Percentiles rank a stretch among this genome's conserved stretches.
Evolutionary conservation across 129 eudicot genomes (phyloP).

Genomic region (Apium graveolens): DNA sequence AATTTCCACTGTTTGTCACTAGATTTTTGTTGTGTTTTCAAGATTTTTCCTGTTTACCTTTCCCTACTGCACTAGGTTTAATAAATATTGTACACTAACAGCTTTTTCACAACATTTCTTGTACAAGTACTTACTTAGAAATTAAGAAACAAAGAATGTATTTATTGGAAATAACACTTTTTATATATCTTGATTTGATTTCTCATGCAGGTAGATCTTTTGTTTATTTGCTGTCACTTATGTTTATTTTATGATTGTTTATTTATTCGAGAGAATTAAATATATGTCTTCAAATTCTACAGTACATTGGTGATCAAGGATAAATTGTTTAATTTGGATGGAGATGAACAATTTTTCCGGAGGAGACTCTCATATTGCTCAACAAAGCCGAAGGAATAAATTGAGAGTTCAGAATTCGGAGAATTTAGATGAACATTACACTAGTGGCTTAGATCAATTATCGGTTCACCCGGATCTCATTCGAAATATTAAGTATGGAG

Average conservation of each 20-base stretch:
- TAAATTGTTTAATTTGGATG: slow-evolving; percentile 21
- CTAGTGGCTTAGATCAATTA: slow-evolving; percentile 19
- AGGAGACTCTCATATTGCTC: slow-evolving; percentile 62
- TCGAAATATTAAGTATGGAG: slow-evolving; percentile 24
- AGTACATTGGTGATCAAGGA: background rate
- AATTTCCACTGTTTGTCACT: background rate
- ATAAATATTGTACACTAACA: background rate
- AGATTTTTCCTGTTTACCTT: slow-evolving; percentile 13
- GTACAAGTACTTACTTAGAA: background rate
- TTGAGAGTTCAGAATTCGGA: slow-evolving; percentile 43
- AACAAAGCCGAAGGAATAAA: slow-evolving; percentile 76
- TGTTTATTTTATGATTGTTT: background rate
- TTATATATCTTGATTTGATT: slow-evolving; percentile 9
- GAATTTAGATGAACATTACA: slow-evolving; percentile 21
- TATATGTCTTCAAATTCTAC: background rate
- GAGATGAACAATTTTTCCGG: slow-evolving; percentile 42
- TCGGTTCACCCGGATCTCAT: slow-evolving; percentile 21
- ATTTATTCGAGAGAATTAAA: background rate
- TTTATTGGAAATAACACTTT: background rate
- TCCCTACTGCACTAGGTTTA: slow-evolving; percentile 1
- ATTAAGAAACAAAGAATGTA: background rate
- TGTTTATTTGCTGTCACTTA: background rate
- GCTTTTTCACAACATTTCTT: slow-evolving; percentile 10
- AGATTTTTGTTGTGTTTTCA: background rate
- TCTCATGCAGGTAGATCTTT: slow-evolving; percentile 19